Evolutionary conservation across 768 basidiomycete species (phyloP), one percentile per base, ranked within the genome.

Genomic region (Termitomyces sp.): DNA sequence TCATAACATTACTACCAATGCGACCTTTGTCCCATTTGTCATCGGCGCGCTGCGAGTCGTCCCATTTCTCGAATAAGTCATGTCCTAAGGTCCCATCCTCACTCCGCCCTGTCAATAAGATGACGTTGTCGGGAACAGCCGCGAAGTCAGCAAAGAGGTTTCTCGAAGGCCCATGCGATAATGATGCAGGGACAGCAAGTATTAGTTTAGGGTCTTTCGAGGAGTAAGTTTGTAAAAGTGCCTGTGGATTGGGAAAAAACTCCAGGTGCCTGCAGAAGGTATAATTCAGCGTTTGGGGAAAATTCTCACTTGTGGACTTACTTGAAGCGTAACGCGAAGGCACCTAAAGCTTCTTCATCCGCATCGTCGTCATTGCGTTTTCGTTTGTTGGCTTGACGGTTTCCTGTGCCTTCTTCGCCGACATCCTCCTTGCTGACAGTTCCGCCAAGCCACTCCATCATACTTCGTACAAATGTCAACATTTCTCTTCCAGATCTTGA

Each of bases 391-490:
- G 81, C 78, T 41, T 81, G 78, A 20, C 78, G 79, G 48, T 79
- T 78, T 34, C 81, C 78, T 30, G 78, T 79, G 7, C 82, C 85
- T 33, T 91, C 89, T 69, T 91, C 92, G 2, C 92, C 89, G 1
- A 92, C 89, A 61, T 96, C 94, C 66, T 95, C 93, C 67, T 93
- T 93, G 65, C 88, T 92, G 55, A 97, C 87, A 15, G 92, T 94
- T 1, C 97, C 96, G 11, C 97, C 97, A 62, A 99, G 85, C 94
- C 95, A 98, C 70, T 98, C 97, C 84, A 97, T 96, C 91, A 98
- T 89, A 77, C 92, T 95, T 59, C 95, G 77, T 30, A 97, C 92
- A 67, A 95, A 93, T 1, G 91, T 89, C 37, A 97, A 73, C 89
- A 97, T 96, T 72, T 99, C 96, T 61, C 88, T 84, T 2, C 89